Base-by-base conservation (phyloP, 371 early-diverging fungal species). In the Mortierella sp. region DNA sequence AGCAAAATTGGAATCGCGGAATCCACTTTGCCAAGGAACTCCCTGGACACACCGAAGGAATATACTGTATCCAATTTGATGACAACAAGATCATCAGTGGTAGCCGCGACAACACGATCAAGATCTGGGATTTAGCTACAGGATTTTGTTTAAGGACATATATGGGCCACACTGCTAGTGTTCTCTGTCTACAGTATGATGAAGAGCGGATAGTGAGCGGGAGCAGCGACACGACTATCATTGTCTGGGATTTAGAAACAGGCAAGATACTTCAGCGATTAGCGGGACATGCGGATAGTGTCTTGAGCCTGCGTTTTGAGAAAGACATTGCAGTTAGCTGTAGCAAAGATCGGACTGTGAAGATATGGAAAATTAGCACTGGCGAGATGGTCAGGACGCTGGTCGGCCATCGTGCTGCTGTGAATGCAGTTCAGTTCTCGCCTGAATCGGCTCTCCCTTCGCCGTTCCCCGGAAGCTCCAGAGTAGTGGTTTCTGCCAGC, bases 21-120 rank as follows among this genome's bases (percentile, higher is more conserved):
- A 74, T 83, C 54, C 91, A 85, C 61, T 86, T 85, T 10, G 83
- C 87, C 17, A 83, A 86, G 31, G 83, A 86, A 13, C 87, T 94
- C 37, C 89, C 92, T 49, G 93, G 97, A 32, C 99, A 99, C 75
- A 69, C 85, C 0, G 99, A 98, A 65, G 92, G 96, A 29, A 95
- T 99, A 37, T 96, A 99, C 70, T 96, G 96, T 72, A 85, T 97
- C 15, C 97, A 95, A 81, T 93, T 94, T 69, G 93, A 94, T 67
- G 83, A 83, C 0, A 63, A 82, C 40, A 87, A 88, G 58, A 83
- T 97, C 26, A 88, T 94, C 19, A 93, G 93, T 6, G 97, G 97
- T 0, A 94, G 95, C 22, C 89, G 96, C 6, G 99, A 97, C 77
- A 85, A 89, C 17, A 91, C 91, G 9, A 85, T 98, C 66, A 90